Evolutionary conservation across 2,329 filamentous ascomycete species (phyloP).

Genomic region (Gnomoniopsis smithogilvyi): DNA sequence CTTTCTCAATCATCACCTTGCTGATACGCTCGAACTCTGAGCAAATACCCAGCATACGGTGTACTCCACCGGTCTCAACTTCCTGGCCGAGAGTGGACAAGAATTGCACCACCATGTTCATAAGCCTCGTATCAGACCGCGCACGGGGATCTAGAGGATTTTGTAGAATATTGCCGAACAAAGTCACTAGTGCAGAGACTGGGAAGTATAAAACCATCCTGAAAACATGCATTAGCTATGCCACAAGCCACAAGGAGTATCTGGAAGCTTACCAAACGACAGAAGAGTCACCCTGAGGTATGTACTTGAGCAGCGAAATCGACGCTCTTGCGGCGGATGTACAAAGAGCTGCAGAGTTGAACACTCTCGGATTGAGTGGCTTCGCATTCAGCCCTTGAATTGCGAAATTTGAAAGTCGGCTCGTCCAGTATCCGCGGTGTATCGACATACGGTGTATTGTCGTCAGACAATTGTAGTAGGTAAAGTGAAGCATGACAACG

Average conservation of each 20-base stretch:
- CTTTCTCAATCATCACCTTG: conserved; percentile 83
- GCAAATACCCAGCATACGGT: conserved; percentile 90
- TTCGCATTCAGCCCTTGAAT: conserved; percentile 90
- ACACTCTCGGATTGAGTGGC: conserved; percentile 89
- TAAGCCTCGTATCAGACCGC: conserved; percentile 82
- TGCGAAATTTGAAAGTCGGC: conserved; percentile 87
- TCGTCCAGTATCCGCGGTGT: conserved; percentile 98
- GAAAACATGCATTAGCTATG: not conserved
- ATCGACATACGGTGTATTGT: conserved; percentile 99
- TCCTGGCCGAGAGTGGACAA: conserved; percentile 85
- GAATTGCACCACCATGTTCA: conserved; percentile 92
- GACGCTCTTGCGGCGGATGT: conserved; percentile 90
- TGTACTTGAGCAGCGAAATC: conserved; percentile 92
- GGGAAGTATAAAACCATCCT: conserved; percentile 95
- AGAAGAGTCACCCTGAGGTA: conserved; percentile 89
- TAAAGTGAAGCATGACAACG: conserved; percentile 90
- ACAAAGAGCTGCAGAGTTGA: conserved; percentile 88
- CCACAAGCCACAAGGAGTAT: not conserved
- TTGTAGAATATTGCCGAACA: conserved; percentile 95
- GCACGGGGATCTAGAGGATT: conserved; percentile 89
- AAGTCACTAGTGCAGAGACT: conserved; percentile 87
- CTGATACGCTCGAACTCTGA: conserved; percentile 96
- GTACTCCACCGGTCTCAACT: conserved; percentile 84
- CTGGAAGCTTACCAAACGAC: conserved; percentile 79
- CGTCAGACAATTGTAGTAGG: conserved; percentile 96